These are phyloP conservation scores for Emmonsia crescens DNA, from an alignment of 2,329 filamentous ascomycete species.

Conservation along the genomic window DNA sequence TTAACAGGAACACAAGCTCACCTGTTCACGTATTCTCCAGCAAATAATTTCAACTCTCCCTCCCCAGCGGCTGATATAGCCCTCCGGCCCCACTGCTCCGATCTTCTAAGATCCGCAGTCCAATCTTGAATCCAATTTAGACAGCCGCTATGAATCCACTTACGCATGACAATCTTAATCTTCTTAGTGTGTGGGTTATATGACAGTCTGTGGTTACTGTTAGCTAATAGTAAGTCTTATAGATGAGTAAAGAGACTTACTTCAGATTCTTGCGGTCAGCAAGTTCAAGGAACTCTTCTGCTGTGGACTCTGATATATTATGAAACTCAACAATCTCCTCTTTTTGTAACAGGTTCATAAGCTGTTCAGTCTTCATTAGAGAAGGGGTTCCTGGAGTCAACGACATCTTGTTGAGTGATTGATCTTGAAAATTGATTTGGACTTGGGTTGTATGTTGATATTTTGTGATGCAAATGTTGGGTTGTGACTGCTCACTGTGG, in stretches of 20 bases:
- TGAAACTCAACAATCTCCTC: background rate
- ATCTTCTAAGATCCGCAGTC: background rate
- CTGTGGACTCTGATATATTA: background rate
- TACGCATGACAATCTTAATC: background rate
- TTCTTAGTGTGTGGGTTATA: background rate
- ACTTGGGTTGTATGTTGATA: background rate
- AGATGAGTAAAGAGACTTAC: background rate
- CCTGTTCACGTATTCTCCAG: background rate
- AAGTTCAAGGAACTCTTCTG: constrained; percentile 1
- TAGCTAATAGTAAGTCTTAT: background rate
- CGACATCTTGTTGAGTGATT: background rate
- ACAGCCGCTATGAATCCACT: background rate
- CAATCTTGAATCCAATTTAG: background rate
- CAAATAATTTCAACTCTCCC: background rate
- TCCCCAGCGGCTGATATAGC: background rate
- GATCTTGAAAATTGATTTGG: background rate
- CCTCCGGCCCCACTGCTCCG: background rate
- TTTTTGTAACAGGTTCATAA: background rate
- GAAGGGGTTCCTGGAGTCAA: background rate
- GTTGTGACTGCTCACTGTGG: background rate
- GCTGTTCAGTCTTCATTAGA: background rate
- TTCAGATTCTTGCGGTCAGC: constrained; percentile 1
- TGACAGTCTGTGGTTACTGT: background rate
- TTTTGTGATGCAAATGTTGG: background rate
- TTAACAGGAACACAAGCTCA: background rate